Conservation (phyloP, 768 basidiomycete species). For the Termitomyces bulborhizus region DNA sequence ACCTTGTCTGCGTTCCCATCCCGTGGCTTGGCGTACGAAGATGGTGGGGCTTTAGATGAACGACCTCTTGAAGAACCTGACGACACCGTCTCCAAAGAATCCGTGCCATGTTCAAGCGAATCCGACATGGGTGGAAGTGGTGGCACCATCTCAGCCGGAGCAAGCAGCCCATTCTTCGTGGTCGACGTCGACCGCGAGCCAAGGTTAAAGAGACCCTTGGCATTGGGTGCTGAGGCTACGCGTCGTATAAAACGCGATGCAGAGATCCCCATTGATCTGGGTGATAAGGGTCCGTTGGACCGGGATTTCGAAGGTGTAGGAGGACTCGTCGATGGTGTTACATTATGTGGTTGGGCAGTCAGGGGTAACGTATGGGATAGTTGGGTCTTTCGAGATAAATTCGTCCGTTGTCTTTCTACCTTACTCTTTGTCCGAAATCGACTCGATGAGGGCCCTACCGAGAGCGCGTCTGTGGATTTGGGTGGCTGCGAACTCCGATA, state of each 20-base stretch:
- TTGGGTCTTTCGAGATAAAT: slow-evolving; percentile 19
- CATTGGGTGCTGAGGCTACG: slow-evolving; percentile 95
- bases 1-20: slow-evolving; percentile 43
- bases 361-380: slow-evolving; percentile 27
- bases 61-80: slow-evolving; percentile 66
- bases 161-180: slow-evolving; percentile 73
- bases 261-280: slow-evolving; percentile 63
- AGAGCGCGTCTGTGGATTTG: slow-evolving; percentile 34
- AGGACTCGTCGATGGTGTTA: slow-evolving; percentile 37
- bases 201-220: slow-evolving; percentile 80
- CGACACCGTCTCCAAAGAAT: slow-evolving; percentile 74
- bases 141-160: slow-evolving; percentile 59
- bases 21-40: slow-evolving; percentile 35
- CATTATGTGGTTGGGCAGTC: slow-evolving; percentile 38
- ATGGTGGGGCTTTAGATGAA: slow-evolving; percentile 35
- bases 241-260: slow-evolving; percentile 89
- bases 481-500: slow-evolving; percentile 23
- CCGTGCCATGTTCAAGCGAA: slow-evolving; percentile 53
- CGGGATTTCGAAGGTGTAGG: slow-evolving; percentile 39
- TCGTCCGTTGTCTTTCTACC: slow-evolving; percentile 35
- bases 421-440: slow-evolving; percentile 34
- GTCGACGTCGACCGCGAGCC: slow-evolving; percentile 51
- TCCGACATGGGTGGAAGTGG: slow-evolving; percentile 45
- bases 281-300: slow-evolving; percentile 50
- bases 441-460: slow-evolving; percentile 25